Conservation (phyloP, 176 grass and related monocot genomes). For the Eleusine indica region DNA sequence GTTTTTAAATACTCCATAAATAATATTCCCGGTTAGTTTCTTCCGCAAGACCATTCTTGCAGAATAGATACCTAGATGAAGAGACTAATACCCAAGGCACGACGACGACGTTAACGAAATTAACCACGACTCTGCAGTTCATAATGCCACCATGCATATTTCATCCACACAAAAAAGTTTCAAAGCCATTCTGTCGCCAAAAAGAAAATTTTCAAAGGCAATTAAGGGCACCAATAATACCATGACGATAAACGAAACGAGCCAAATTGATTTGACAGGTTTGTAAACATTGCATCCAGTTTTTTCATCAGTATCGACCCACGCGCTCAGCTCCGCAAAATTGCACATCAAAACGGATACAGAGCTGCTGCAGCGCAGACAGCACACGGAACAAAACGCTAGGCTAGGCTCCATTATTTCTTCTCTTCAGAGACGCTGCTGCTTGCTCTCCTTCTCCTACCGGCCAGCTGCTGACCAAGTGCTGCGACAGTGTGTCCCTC, state of each 20-base stretch:
- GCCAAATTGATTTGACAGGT: slow-evolving; percentile 4
- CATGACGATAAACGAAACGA: slow-evolving; percentile 1
- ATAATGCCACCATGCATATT: no score
- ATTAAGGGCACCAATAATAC: neutral
- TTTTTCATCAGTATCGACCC: slow-evolving; percentile 38
- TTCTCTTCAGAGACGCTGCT: neutral
- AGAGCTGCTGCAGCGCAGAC: slow-evolving; percentile 19
- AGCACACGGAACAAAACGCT: slow-evolving; percentile 31
- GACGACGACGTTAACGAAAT: no score
- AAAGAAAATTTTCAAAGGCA: neutral
- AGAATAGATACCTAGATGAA: no score
- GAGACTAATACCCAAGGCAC: no score
- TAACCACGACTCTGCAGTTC: no score
- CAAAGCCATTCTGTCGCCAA: no score
- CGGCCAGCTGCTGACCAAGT: slow-evolving; percentile 43
- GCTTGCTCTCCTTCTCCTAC: neutral
- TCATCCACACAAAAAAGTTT: no score
- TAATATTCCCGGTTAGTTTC: no score
- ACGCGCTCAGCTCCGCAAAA: slow-evolving; percentile 42
- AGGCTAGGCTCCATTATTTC: neutral
- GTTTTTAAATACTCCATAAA: no score
- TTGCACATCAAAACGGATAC: slow-evolving; percentile 28
- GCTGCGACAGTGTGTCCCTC: slow-evolving; percentile 60
- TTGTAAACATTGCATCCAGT: slow-evolving; percentile 17
- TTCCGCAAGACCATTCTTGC: no score